These are phyloP conservation scores for Plectosphaerella plurivora DNA, from an alignment of 2,329 filamentous ascomycete genomes.

Conservation along the genomic window DNA sequence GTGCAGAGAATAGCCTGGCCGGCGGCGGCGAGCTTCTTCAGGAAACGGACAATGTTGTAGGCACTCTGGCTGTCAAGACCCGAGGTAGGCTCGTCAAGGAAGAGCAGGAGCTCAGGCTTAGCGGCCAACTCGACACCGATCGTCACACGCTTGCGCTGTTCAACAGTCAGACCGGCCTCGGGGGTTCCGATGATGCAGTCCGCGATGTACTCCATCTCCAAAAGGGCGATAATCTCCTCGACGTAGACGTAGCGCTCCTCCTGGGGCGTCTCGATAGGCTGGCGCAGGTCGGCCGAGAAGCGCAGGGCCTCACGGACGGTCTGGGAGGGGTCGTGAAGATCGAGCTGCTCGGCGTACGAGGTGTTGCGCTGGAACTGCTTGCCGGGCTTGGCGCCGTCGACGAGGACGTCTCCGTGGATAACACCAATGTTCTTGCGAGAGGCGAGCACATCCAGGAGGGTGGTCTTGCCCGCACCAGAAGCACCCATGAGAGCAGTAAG, in stretches of 20 bases:
- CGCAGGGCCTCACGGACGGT: conserved; percentile 60
- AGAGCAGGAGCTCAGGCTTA: conserved; percentile 71
- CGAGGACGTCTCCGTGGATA: conserved; percentile 51
- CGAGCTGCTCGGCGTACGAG: conserved; percentile 59
- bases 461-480: conserved; percentile 85
- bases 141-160: conserved; percentile 71
- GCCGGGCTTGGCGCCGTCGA: conserved; percentile 52
- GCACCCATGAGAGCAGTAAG: conserved; percentile 79
- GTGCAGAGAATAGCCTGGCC: conserved; percentile 88
- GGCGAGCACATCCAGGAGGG: conserved; percentile 71
- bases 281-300: conserved; percentile 59
- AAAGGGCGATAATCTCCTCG: conserved; percentile 54
- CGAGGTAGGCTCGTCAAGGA: conserved; percentile 75
- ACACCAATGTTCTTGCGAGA: conserved; percentile 58
- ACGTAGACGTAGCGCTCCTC: conserved; percentile 56
- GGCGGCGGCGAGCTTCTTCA: conserved; percentile 71
- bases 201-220: conserved; percentile 56
- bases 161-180: conserved; percentile 67
- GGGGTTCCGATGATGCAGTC: conserved; percentile 54
- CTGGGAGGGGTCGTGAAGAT: conserved; percentile 57
- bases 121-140: conserved; percentile 88
- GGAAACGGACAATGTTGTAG: conserved; percentile 73
- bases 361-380: conserved; percentile 59
- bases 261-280: conserved; percentile 47
- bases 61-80: conserved; percentile 69